Base-by-base conservation (phyloP, 2,329 filamentous ascomycete species). In the Dactylellina drechsleri region DNA sequence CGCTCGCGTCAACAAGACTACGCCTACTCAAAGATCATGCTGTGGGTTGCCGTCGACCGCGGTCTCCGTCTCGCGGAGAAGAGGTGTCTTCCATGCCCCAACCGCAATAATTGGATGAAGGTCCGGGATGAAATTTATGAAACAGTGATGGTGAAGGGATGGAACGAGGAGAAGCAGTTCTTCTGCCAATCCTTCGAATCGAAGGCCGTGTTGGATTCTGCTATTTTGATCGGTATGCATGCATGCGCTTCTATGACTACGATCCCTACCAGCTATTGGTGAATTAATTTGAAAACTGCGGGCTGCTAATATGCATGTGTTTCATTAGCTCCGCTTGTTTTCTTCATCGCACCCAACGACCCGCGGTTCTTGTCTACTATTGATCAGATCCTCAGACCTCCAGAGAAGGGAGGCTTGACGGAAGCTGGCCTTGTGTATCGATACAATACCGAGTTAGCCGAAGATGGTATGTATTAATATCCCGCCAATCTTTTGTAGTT, bases 41-140 rank as follows among this genome's bases (percentile, higher is more conserved):
- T 93, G 20, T 93, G 91, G 91, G 91, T 93, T 2, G 90, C 91
- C 16, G 88, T 93, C 76, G 91, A 93, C 80, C 88, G 91, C 4
- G 91, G 89, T 8, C 82, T 93, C 12, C 89, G 91, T 1, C 85
- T 93, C 0, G 85, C 90, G 2, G 90, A 93, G 16, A 93, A 92
- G 82, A 84, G 91, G 65, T 90, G 89, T 78, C 86, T 93, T 20
- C 91, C 91, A 0, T 93, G 91, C 76, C 91, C 90, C 1, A 89
- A 90, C 78, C 85, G 90, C 2, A 81, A 80, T 47, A 85, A 86
- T 58, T 93, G 91, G 91, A 82, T 90, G 47, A 84, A 84, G 56
- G 86, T 87, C 1, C 84, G 90, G 57, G 91, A 93, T 78, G 82
- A 82, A 4, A 85, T 93, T 5, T 92, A 90, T 79, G 91, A 93